phyloP scores from a whole-genome alignment of 2,329 filamentous ascomycete species.

The Diaporthe ilicicola region DNA sequence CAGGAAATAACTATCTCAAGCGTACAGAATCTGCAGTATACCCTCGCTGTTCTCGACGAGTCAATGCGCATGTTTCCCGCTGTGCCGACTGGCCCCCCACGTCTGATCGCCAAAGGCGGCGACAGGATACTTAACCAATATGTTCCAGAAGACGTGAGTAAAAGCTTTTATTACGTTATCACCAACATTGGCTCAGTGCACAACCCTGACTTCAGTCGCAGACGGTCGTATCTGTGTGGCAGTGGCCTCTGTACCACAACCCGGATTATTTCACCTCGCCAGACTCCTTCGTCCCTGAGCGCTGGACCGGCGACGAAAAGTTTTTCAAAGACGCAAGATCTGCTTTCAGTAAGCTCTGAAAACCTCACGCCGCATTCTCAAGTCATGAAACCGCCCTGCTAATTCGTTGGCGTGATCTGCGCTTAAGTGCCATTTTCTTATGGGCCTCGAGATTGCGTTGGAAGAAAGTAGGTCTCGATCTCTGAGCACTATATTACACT shows the following conservation, averaged over 20 bases:
- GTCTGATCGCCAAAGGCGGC: slow-evolving; percentile 39
- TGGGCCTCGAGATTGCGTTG: slow-evolving; percentile 57
- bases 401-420: background rate
- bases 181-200: no score
- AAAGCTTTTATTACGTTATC: background rate
- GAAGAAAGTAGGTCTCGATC: slow-evolving; percentile 50
- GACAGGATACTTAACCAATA: slow-evolving; percentile 40
- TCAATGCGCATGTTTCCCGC: slow-evolving; percentile 42
- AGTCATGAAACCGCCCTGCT: background rate
- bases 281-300: slow-evolving; percentile 53
- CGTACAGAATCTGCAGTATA: slow-evolving; percentile 40
- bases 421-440: slow-evolving; percentile 48
- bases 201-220: slow-evolving; percentile 33
- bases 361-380: background rate
- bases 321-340: slow-evolving; percentile 49
- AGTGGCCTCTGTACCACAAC: slow-evolving; percentile 51
- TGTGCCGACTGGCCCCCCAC: slow-evolving; percentile 35
- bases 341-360: slow-evolving; percentile 42
- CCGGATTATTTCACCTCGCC: slow-evolving; percentile 52
- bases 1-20: slow-evolving; percentile 41
- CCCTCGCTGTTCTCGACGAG: slow-evolving; percentile 45
- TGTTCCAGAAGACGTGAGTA: slow-evolving; percentile 45
- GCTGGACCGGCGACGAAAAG: slow-evolving; percentile 48
- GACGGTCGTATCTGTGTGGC: slow-evolving; percentile 52
- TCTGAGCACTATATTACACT: background rate